These are phyloP conservation scores for Phytophthora pluvialis DNA, from an alignment of 352 stramenopile genomes.

Conservation along the genomic window DNA sequence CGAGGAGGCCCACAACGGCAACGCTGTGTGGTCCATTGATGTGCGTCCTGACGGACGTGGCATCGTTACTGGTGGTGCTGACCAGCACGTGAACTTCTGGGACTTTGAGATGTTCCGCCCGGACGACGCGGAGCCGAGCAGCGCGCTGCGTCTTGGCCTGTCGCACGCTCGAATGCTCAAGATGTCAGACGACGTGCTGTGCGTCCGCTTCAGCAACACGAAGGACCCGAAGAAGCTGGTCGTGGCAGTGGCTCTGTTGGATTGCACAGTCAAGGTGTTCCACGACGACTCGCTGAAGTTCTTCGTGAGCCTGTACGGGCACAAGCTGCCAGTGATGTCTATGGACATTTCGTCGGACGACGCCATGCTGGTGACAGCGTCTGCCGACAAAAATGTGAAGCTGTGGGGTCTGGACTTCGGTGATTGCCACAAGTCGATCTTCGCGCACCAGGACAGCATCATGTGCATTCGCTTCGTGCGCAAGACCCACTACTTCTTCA, in stretches of 20 bases:
- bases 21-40: constrained; percentile 97
- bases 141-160: constrained; percentile 90
- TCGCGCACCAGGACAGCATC: constrained; percentile 98
- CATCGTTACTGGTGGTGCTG: constrained; percentile 95
- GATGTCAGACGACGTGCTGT: constrained; percentile 99
- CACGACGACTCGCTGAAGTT: constrained; percentile 99
- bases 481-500: constrained; percentile 99
- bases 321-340: constrained; percentile 98
- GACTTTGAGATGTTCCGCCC: constrained; percentile 93
- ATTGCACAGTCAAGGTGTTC: constrained; percentile 99
- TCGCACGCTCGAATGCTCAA: constrained; percentile 97
- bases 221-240: constrained; percentile 90
- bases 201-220: constrained; percentile 96
- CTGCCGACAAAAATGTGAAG: constrained; percentile 99
- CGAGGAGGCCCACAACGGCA: constrained; percentile 90
- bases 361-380: constrained; percentile 96
- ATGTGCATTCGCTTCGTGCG: constrained; percentile 96
- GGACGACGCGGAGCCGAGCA: constrained; percentile 42
- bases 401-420: constrained; percentile 99
- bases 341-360: constrained; percentile 98
- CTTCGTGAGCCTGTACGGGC: constrained; percentile 98
- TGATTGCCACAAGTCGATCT: constrained; percentile 99
- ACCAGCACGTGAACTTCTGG: constrained; percentile 99
- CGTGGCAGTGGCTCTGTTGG: constrained; percentile 91
- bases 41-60: constrained; percentile 91